Evolutionary conservation across 1,139 yeast genomes (phyloP), one percentile per base, ranked within the genome.

Genomic region (Ogataea hybrid): DNA sequence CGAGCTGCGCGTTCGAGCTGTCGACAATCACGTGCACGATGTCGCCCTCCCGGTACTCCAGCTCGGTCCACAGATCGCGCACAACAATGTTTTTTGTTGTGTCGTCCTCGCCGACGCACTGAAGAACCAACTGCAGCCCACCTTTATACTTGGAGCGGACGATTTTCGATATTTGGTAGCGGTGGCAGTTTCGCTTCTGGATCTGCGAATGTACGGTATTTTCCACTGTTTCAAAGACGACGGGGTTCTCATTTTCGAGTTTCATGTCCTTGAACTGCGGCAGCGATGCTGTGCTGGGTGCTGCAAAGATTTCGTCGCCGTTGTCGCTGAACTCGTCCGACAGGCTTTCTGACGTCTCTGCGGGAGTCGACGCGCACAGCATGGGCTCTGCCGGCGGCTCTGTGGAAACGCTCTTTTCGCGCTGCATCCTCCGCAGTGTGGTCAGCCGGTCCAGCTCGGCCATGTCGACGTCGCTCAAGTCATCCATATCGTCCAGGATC

Each of bases 1-100:
- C 73, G 8, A 70, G 48, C 30, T 62, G 62, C 8, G 71, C 64
- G 41, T 71, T 68, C 4, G 32, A 47, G 2, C 73, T 70, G 6
- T 46, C 49, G 2, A 52, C 49, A 11, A 84, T 69, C 3, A 84
- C 62, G 59, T 84, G 86, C 11, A 84, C 67, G 0, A 84, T 69
- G 58, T 84, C 90, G 9, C 70, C 71, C 1, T 55, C 56, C 34
- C 80, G 77, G 20, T 53, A 54, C 3, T 57, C 57, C n/a, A 63
- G 42, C 7, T 53, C 51, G 6, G 48, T 41, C 67, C 67, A 63
- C 10, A 54, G 54, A 37, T 66, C 75, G 37, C 79, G 57, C 0
- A 74, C 67, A 3, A 81, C 64, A 0, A 84, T 54, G 28, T 73
- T 75, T 7, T 64, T 61, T 3, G 46, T 49, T 1, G 48, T 45